A percentile compares a stretch with the other conserved stretches of the same genome.
These are phyloP conservation scores for Hygrophorus russula DNA, from an alignment of 768 basidiomycete genomes.

Conservation along the genomic window DNA sequence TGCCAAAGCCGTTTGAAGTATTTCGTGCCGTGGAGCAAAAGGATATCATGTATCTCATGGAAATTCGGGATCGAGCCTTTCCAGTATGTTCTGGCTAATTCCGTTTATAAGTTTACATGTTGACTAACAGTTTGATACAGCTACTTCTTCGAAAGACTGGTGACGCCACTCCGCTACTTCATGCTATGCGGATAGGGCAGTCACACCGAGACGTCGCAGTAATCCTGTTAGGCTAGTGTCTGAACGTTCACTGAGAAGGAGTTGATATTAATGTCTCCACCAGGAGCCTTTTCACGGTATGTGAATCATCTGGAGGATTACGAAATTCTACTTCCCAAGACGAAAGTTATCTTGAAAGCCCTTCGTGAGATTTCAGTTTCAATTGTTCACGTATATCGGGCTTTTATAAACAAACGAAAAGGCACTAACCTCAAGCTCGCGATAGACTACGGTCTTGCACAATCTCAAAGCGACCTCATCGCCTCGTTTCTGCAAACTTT, in stretches of 20 bases:
- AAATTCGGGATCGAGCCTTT: slow-evolving; percentile 71
- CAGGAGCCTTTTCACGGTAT: slow-evolving; percentile 77
- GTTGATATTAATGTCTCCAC: too few relatives aligned
- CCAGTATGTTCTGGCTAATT: slow-evolving; percentile 61
- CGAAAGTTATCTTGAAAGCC: slow-evolving; percentile 64
- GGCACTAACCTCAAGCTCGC: slow-evolving; percentile 85
- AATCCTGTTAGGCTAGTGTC: slow-evolving; percentile 43
- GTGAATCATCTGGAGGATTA: slow-evolving; percentile 81
- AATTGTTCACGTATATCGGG: background rate
- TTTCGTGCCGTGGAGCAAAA: slow-evolving; percentile 78
- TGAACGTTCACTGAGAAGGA: too few relatives aligned
- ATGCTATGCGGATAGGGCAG: slow-evolving; percentile 75
- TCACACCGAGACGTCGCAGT: slow-evolving; percentile 79
- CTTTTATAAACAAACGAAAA: slow-evolving; percentile 11
- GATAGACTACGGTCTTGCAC: slow-evolving; percentile 79
- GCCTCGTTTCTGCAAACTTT: slow-evolving; percentile 91
- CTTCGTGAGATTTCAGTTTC: slow-evolving; percentile 41
- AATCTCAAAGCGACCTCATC: slow-evolving; percentile 72
- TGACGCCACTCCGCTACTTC: slow-evolving; percentile 79
- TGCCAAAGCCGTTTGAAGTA: slow-evolving; percentile 40
- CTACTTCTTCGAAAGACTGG: slow-evolving; percentile 79
- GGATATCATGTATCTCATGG: slow-evolving; percentile 76
- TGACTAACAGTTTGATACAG: slow-evolving; percentile 19
- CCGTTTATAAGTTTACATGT: background rate
- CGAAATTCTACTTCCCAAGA: slow-evolving; percentile 60